phyloP scores from a whole-genome alignment of 768 basidiomycete species.

The Baorangia bicolor region DNA sequence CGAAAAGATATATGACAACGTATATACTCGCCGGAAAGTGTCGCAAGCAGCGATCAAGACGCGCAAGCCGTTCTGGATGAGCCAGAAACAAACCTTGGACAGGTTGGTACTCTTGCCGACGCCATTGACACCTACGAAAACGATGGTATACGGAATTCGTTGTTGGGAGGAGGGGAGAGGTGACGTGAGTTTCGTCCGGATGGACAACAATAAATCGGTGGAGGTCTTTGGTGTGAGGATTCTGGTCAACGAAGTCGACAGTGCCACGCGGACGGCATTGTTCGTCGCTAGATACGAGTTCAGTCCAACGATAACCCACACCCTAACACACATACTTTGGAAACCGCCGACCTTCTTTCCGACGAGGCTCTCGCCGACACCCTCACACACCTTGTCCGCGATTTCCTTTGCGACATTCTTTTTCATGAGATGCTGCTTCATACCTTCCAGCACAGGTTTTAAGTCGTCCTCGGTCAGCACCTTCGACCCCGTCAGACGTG shows the following conservation, averaged over 20 bases:
- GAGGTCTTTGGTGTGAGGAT: constrained; percentile 96
- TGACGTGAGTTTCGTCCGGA: constrained; percentile 81
- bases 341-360: constrained; percentile 92
- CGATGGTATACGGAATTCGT: constrained; percentile 85
- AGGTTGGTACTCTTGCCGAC: constrained; percentile 99
- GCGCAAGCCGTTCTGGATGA: constrained; percentile 90
- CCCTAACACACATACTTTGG: constrained; percentile 57
- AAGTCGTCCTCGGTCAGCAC: constrained; percentile 79
- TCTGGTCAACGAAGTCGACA: constrained; percentile 85
- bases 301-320: background rate
- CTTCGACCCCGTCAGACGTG: constrained; percentile 83
- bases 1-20: background rate
- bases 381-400: constrained; percentile 90
- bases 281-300: constrained; percentile 61
- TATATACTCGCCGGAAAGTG: constrained; percentile 73
- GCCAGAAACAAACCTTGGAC: constrained; percentile 98
- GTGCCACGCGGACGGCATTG: constrained; percentile 76
- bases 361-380: constrained; percentile 85
- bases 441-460: constrained; percentile 83
- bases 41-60: constrained; percentile 99
- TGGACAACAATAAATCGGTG: constrained; percentile 92
- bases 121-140: constrained; percentile 98
- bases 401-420: constrained; percentile 99
- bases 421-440: constrained; percentile 98
- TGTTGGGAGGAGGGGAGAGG: constrained; percentile 73